These are phyloP conservation scores for Kwoniella bestiolae DNA, from an alignment of 768 basidiomycete species.

Conservation along the genomic window DNA sequence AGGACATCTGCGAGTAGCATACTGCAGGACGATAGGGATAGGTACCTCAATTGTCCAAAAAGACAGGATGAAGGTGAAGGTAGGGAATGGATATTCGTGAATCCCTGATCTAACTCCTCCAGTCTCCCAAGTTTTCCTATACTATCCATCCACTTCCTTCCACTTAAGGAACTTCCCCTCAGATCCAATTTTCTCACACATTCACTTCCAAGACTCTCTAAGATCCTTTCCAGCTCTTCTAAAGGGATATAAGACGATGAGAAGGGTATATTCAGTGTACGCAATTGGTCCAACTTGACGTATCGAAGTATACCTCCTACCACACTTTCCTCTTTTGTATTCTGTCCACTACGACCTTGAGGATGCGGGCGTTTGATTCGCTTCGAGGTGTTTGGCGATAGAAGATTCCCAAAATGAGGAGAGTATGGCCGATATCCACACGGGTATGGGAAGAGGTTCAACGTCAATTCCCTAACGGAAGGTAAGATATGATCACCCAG, in stretches of 20 bases:
- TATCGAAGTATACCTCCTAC: slow-evolving; percentile 10
- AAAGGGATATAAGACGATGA: slow-evolving; percentile 37
- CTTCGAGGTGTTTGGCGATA: not conserved
- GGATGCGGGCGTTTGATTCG: too few species aligned
- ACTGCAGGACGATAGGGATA: slow-evolving; percentile 40
- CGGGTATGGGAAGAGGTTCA: slow-evolving; percentile 43
- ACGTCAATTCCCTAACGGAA: slow-evolving; percentile 26
- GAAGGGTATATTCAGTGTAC: slow-evolving; percentile 34
- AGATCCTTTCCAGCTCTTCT: slow-evolving; percentile 21
- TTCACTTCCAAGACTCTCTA: slow-evolving; percentile 27
- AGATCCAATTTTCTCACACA: slow-evolving; percentile 36
- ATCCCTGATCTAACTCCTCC: slow-evolving; percentile 36
- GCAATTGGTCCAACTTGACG: slow-evolving; percentile 34
- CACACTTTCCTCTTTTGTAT: not conserved
- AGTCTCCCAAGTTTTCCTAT: not conserved
- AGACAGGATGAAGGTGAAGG: slow-evolving; percentile 11
- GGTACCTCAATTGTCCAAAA: slow-evolving; percentile 2
- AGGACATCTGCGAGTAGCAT: slow-evolving; percentile 19
- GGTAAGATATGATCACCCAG: slow-evolving; percentile 26
- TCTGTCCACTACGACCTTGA: too few species aligned
- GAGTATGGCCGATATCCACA: not conserved
- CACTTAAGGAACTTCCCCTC: slow-evolving; percentile 31
- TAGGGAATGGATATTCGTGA: slow-evolving; percentile 36
- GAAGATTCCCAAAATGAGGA: not conserved
- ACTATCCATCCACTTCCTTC: slow-evolving; percentile 24